Evolutionary conservation across 2,329 filamentous ascomycete genomes (phyloP).

Genomic region (Albifimbria verrucaria): DNA sequence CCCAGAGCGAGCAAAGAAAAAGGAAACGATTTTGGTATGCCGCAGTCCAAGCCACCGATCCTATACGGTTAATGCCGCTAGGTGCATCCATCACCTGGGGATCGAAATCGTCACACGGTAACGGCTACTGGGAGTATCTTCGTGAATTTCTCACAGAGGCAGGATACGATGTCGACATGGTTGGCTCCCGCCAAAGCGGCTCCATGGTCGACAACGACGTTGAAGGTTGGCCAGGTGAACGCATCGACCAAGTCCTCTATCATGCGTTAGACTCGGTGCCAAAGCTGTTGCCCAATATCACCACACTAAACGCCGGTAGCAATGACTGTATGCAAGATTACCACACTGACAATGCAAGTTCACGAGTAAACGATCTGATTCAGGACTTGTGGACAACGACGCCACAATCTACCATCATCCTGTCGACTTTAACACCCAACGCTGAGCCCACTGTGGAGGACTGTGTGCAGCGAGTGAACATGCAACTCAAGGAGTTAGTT

Average conservation of each 20-base stretch:
- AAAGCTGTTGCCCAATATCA: conserved; percentile 32
- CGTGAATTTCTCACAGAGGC: conserved; percentile 25
- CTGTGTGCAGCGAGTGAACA: conserved; percentile 29
- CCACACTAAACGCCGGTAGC: conserved; percentile 40
- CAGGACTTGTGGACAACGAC: conserved; percentile 28
- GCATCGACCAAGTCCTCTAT: conserved; percentile 34
- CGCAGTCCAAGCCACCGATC: conserved; percentile 11
- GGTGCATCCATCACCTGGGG: conserved; percentile 42
- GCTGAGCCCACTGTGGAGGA: conserved; percentile 21
- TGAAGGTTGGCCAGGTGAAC: conserved; percentile 41
- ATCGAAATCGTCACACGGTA: conserved; percentile 28
- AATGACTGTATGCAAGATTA: conserved; percentile 37
- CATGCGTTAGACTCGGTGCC: conserved; percentile 30
- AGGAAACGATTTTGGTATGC: not conserved
- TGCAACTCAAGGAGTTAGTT: conserved; percentile 25
- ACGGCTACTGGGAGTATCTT: conserved; percentile 36
- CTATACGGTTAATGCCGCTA: conserved; percentile 40
- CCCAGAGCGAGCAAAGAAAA: not conserved
- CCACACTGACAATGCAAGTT: conserved; percentile 24
- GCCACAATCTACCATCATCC: conserved; percentile 29
- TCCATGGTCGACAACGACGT: conserved; percentile 38
- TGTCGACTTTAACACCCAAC: conserved; percentile 35
- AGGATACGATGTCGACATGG: conserved; percentile 35
- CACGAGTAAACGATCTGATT: conserved; percentile 32
- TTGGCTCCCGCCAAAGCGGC: conserved; percentile 35